Base-by-base conservation (phyloP, 139 green algal genomes). In the Protoeuglena noctilucae region DNA sequence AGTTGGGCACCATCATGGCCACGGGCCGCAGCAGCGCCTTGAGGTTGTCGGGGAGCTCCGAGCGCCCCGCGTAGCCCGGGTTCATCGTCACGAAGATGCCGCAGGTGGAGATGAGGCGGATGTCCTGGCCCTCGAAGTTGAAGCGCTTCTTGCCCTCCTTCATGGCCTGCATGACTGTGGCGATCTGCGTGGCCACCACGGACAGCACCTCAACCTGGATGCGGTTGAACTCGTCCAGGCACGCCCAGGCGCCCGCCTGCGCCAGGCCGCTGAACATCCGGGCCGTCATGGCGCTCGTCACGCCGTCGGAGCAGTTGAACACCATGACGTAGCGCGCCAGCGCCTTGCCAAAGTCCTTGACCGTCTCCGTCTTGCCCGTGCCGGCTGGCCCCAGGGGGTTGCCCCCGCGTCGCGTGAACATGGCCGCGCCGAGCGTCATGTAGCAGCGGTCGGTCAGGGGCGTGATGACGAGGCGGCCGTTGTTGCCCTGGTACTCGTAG, bases 11-110 rank as follows among this genome's bases (percentile, higher is more conserved):
- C 82, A 92, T 88, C 82, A 92, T 92, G 39, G 77, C 83, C 28
- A 92, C 77, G 14, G 82, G 79, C 3, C 82, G 73, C 56, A 92
- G 54, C 22, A 92, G 78, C 7, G 82, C 79, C 69, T 89, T 78
- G 6, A 82, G 53, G 60, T 80, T 82, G 65, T 80, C 76, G 21
- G 73, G 73, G 39, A 85, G 68, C 64, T 85, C 76, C 9, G 65
- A 71, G 51, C 75, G 61, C 34, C 71, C 76, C 18, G 70, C 73
- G 51, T 92, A 85, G 22, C 84, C 84, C 14, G 82, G 82, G 69
- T 92, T 92, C 82, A 92, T 92, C 25, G 82, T 92, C 34, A 92
- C 78, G 64, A 92, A 92, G 51, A 92, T 79, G 26, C 72, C 79
- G 68, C 82, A 91, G 1, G 71, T 70, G 18, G 79, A 63, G 53